phyloP scores from a whole-genome alignment of 306 rosid species.

The Cicer pinnatifidum region DNA sequence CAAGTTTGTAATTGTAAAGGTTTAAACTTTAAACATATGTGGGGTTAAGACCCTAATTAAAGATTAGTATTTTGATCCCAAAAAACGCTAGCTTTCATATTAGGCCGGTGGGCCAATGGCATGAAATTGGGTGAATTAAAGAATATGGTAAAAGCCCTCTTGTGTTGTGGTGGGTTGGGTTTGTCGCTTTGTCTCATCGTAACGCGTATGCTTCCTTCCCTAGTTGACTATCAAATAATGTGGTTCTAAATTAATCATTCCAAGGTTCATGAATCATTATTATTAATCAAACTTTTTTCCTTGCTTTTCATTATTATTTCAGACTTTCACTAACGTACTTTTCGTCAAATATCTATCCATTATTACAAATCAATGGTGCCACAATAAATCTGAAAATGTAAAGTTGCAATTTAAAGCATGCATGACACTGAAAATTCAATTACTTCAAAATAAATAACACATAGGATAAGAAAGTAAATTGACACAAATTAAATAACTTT shows the following conservation, averaged over 20 bases:
- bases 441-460: no score
- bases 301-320: no score
- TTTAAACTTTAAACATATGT: background rate
- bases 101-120: conserved; percentile 19
- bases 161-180: background rate
- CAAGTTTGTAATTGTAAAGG: background rate
- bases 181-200: background rate
- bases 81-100: background rate
- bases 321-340: no score
- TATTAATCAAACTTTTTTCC: no score
- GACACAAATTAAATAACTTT: no score
- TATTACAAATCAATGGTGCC: no score
- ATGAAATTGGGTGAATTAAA: conserved; percentile 4
- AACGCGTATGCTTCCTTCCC: background rate
- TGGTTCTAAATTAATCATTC: background rate
- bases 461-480: no score
- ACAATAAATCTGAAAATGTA: no score
- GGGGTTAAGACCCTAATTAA: background rate
- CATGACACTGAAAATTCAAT: no score
- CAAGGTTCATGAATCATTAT: no score
- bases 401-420: no score
- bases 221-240: background rate
- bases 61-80: background rate
- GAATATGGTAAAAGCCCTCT: background rate
- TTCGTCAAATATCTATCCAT: no score